Base-by-base conservation (phyloP, 768 basidiomycete genomes). In the Leccinum longicurvipes region DNA sequence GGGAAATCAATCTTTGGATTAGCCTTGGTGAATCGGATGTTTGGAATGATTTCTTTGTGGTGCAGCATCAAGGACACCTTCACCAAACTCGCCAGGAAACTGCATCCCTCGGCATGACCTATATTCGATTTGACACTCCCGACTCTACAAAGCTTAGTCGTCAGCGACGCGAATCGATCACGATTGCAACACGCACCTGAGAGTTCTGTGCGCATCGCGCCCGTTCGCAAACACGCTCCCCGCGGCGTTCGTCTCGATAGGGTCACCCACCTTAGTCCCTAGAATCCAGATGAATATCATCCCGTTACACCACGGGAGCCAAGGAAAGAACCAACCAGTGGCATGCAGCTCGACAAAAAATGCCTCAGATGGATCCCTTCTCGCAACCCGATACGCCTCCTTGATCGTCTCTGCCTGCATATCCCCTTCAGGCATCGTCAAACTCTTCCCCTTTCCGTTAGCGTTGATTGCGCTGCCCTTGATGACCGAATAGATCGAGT, bases 281-380 rank as follows among this genome's bases (percentile, higher is more conserved):
- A 42, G 2, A 36, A 44, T 39, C 7, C 12, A 6, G 9, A 50
- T 65, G 50, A 62, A n/a, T 46, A 47, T 24, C 49, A 15, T 8
- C 1, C 9, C 5, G 17, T 11, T 29, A 11, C 28, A 11, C 15
- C 25, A 3, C 42, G 8, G 15, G 6, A 15, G 8, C 9, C 15
- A 25, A 3, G 4, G n/a, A 0, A 55, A 12, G 3, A n/a, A 55
- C 58, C 39, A 21, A 68, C 67, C 79, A n/a, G 81, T 80, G 21
- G 77, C 79, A 56, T 82, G 81, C 12, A 78, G 57, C 60, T 81
- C 81, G 0, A 81, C 70, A 56, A 70, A 82, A 59, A 80, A 79
- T 5, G 77, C 76, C 34, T 81, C 77, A 1, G 60, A 56, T 4
- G 71, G 73, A 36, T 71, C 61, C 53, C 63, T 60, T 9, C 59